These are phyloP conservation scores for Saccharomycopsis fodiens DNA, from an alignment of 805 yeast genomes.

Conservation along the genomic window DNA sequence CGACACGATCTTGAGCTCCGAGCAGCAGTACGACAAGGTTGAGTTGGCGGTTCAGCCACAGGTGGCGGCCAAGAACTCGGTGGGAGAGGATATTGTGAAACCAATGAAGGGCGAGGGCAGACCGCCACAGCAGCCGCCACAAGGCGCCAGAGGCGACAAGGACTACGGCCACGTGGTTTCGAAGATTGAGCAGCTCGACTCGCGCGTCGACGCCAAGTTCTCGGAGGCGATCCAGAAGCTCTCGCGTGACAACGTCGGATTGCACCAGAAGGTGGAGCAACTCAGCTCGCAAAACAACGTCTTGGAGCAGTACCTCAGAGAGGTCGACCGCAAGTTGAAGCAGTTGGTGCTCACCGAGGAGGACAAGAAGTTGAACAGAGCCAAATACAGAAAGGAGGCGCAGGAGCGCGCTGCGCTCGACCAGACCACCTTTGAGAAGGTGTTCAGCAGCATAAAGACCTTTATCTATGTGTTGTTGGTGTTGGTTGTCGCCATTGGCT, in stretches of 20 bases:
- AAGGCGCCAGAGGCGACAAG: constrained; percentile 7
- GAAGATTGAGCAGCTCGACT: constrained; percentile 24
- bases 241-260: constrained; percentile 22
- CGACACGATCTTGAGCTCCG: constrained; percentile 40
- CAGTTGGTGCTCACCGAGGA: constrained; percentile 19
- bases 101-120: background rate
- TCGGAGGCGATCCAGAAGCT: constrained; percentile 23
- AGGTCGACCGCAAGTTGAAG: constrained; percentile 19
- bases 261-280: constrained; percentile 24
- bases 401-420: constrained; percentile 24
- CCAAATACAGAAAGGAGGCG: constrained; percentile 21
- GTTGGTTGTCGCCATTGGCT: constrained; percentile 31
- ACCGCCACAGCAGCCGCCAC: background rate
- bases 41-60: constrained; percentile 38
- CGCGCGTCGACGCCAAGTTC: constrained; percentile 18
- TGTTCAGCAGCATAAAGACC: constrained; percentile 24
- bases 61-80: constrained; percentile 34
- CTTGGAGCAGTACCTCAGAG: constrained; percentile 20
- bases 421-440: constrained; percentile 22
- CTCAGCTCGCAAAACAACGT: constrained; percentile 12
- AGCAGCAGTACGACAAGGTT: constrained; percentile 53
- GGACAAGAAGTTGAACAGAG: constrained; percentile 20
- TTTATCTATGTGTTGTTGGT: constrained; percentile 25
- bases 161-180: constrained; percentile 29
- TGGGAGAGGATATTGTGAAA: constrained; percentile 25